Conservation (phyloP, 1,284 basidiomycete species). For the Phylloporus sp. region DNA sequence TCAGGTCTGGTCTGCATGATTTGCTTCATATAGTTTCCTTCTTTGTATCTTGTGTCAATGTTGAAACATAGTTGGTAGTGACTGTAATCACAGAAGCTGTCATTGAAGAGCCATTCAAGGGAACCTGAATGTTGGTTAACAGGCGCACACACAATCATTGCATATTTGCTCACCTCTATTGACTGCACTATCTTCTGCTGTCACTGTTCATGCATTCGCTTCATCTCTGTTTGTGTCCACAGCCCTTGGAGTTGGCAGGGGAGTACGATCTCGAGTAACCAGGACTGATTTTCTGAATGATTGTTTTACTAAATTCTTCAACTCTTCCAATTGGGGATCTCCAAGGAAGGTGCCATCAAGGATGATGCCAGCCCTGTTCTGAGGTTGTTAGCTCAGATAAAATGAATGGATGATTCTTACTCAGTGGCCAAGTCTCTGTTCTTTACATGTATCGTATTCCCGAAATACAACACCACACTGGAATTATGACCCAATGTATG, state of each 20-base stretch:
- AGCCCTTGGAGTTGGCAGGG: too few relatives aligned
- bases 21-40: slow-evolving; percentile 5
- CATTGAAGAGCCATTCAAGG: slow-evolving; percentile 3
- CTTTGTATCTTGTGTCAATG: not conserved
- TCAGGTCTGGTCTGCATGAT: slow-evolving; percentile 9
- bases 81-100: not conserved
- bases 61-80: slow-evolving; percentile 3
- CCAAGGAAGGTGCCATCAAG: too few relatives aligned
- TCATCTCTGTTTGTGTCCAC: too few relatives aligned
- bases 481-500: not conserved
- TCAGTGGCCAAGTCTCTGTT: not conserved
- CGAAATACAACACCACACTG: not conserved
- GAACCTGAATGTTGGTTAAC: not conserved
- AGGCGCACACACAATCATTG: not conserved
- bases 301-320: too few relatives aligned
- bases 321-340: too few relatives aligned
- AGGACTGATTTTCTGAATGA: too few relatives aligned
- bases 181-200: too few relatives aligned
- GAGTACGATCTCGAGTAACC: too few relatives aligned
- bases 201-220: too few relatives aligned
- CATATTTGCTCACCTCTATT: not conserved
- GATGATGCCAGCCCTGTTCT: too few relatives aligned
- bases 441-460: not conserved
- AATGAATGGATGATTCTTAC: not conserved
- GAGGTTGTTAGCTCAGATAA: too few relatives aligned